phyloP scores from a whole-genome alignment of 176 grass and related monocot species.

The Phyllostachys edulis region DNA sequence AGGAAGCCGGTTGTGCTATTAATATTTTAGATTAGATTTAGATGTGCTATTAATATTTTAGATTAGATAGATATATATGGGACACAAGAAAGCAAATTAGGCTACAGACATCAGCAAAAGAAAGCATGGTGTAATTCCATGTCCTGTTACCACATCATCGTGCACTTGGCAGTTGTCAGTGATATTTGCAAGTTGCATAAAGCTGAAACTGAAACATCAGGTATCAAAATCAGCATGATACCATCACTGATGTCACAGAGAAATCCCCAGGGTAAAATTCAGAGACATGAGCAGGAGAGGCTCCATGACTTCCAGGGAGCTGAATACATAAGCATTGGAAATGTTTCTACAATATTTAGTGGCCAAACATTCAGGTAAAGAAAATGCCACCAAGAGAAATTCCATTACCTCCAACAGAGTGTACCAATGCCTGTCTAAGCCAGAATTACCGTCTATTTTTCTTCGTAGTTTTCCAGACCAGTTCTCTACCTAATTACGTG shows the following conservation, averaged over 20 bases:
- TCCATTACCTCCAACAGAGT: too few relatives aligned
- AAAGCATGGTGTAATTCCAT: not conserved
- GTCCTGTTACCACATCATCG: not conserved
- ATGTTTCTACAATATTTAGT: not conserved
- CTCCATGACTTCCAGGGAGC: not conserved
- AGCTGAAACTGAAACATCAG: not conserved
- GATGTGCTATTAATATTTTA: too few relatives aligned
- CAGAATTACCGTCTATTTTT: too few relatives aligned
- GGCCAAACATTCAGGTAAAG: not conserved
- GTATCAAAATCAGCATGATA: conserved; percentile 34
- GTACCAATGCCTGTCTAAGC: too few relatives aligned
- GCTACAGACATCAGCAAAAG: not conserved
- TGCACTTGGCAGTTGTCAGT: conserved; percentile 3
- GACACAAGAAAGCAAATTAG: not conserved
- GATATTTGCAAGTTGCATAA: not conserved
- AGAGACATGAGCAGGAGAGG: not conserved
- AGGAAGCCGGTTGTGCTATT: too few relatives aligned
- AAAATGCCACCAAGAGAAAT: too few relatives aligned
- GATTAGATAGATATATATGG: too few relatives aligned
- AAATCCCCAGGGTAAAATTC: not conserved
- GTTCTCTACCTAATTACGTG: too few relatives aligned
- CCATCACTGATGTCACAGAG: conserved; percentile 25
- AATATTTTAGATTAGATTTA: too few relatives aligned
- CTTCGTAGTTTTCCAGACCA: too few relatives aligned
- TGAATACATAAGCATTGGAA: not conserved